Conservation (phyloP, 768 basidiomycete genomes). For the Solioccasus polychromus region DNA sequence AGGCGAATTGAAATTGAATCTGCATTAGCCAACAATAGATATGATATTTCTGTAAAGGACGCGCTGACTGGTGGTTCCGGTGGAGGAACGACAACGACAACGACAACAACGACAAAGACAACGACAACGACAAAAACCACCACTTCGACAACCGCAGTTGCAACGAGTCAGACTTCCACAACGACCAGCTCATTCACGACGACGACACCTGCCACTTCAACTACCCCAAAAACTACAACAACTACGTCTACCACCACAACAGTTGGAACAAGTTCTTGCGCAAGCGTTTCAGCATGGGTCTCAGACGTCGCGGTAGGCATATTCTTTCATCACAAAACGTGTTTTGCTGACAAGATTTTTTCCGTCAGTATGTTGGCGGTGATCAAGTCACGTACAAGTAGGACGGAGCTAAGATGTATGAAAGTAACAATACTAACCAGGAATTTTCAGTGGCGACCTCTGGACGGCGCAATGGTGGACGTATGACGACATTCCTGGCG, state of each 20-base stretch:
- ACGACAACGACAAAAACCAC: constrained; percentile 1
- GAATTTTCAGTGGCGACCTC: constrained; percentile 38
- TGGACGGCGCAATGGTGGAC: constrained; percentile 54
- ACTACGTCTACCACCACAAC: constrained; percentile 7
- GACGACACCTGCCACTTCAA: constrained; percentile 3
- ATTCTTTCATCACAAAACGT: neutral
- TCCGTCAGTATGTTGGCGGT: constrained; percentile 43
- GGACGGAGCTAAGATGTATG: constrained; percentile 1
- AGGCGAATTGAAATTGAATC: neutral
- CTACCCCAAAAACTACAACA: constrained; percentile 8
- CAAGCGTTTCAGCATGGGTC: constrained; percentile 43
- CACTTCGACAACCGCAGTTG: constrained; percentile 20
- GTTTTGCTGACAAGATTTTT: neutral
- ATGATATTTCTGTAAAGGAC: constrained; percentile 58
- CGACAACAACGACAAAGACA: neutral
- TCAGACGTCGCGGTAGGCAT: constrained; percentile 38
- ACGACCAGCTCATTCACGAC: constrained; percentile 19
- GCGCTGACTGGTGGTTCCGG: constrained; percentile 46
- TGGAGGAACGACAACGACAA: constrained; percentile 7
- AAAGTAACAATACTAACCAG: neutral
- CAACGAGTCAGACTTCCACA: constrained; percentile 6
- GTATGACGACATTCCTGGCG: constrained; percentile 36
- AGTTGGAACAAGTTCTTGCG: constrained; percentile 33
- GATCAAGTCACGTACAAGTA: constrained; percentile 43
- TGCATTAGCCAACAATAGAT: constrained; percentile 50